A percentile compares a stretch with the other conserved stretches of the same genome.
phyloP scores from a whole-genome alignment of 345 rosid species.

The Corchorus olitorius region DNA sequence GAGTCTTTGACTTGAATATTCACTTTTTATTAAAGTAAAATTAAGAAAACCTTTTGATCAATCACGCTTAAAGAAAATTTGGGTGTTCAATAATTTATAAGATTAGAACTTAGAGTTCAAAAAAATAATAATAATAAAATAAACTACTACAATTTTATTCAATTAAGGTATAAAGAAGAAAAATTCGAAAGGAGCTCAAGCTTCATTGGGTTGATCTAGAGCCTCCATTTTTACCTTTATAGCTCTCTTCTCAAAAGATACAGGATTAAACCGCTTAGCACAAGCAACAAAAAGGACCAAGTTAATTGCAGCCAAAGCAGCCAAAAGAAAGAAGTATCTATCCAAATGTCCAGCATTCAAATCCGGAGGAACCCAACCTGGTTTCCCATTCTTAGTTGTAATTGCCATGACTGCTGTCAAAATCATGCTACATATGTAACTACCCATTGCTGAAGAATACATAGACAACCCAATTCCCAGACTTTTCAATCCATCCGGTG shows the following conservation, averaged over 20 bases:
- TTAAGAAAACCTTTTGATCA: too few species aligned
- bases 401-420: conserved; percentile 36
- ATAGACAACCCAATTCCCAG: conserved; percentile 38
- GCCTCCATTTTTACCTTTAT: background rate
- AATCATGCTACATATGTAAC: conserved; percentile 30
- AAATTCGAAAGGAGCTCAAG: background rate
- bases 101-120: too few species aligned
- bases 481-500: conserved; percentile 43
- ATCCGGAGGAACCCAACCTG: conserved; percentile 45
- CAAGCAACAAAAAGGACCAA: conserved; percentile 23
- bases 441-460: conserved; percentile 40
- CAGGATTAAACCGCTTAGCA: conserved; percentile 23
- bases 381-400: conserved; percentile 27
- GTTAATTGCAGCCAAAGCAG: conserved; percentile 25
- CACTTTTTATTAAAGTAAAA: too few species aligned
- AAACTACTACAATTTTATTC: too few species aligned
- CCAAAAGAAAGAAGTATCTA: conserved; percentile 40
- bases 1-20: too few species aligned
- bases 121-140: too few species aligned
- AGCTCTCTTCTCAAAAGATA: conserved; percentile 24
- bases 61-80: too few species aligned
- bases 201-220: conserved; percentile 8
- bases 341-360: conserved; percentile 41
- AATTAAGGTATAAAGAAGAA: too few species aligned
- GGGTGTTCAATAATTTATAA: too few species aligned